Conservation (phyloP, 2,329 filamentous ascomycete species). For the Ploettnerulaceae sp. region DNA sequence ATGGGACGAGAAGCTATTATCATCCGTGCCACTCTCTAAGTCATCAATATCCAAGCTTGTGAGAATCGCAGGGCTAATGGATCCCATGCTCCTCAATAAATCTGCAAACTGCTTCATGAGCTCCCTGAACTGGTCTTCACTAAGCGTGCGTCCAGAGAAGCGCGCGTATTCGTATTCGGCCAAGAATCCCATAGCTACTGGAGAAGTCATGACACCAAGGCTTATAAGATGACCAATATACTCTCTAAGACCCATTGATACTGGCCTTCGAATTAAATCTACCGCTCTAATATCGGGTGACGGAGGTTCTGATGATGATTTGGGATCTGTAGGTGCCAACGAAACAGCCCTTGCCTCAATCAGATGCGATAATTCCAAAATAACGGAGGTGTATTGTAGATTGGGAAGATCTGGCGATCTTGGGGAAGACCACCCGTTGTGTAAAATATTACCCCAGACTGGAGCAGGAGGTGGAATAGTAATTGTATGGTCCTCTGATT, state of each 20-base stretch:
- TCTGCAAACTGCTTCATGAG: conserved; percentile 84
- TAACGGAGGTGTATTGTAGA: conserved; percentile 76
- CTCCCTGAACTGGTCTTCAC: conserved; percentile 65
- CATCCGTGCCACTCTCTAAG: conserved; percentile 30
- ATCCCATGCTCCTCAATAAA: conserved; percentile 70
- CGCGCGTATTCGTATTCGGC: conserved; percentile 76
- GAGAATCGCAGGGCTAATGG: conserved; percentile 31
- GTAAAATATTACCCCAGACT: conserved; percentile 78
- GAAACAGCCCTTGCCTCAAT: conserved; percentile 93
- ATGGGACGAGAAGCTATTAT: conserved; percentile 24
- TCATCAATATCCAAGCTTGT: conserved; percentile 21
- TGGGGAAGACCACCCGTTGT: conserved; percentile 85
- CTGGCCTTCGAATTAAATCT: conserved; percentile 64
- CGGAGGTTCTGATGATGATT: conserved; percentile 37
- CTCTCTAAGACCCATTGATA: conserved; percentile 68
- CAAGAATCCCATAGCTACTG: conserved; percentile 58
- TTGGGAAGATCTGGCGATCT: conserved; percentile 68
- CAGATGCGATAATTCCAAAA: conserved; percentile 79
- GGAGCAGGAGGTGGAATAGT: conserved; percentile 23
- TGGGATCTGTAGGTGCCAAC: conserved; percentile 57
- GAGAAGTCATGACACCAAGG: conserved; percentile 58
- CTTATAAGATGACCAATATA: conserved; percentile 69
- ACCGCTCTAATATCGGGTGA: conserved; percentile 63
- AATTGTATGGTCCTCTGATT: conserved; percentile 22
- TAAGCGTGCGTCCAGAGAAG: conserved; percentile 68